Percentiles rank a stretch among this genome's conserved stretches.
phyloP scores from a whole-genome alignment of 495 filamentous ascomycete genomes.

The Amorphotheca resinae region DNA sequence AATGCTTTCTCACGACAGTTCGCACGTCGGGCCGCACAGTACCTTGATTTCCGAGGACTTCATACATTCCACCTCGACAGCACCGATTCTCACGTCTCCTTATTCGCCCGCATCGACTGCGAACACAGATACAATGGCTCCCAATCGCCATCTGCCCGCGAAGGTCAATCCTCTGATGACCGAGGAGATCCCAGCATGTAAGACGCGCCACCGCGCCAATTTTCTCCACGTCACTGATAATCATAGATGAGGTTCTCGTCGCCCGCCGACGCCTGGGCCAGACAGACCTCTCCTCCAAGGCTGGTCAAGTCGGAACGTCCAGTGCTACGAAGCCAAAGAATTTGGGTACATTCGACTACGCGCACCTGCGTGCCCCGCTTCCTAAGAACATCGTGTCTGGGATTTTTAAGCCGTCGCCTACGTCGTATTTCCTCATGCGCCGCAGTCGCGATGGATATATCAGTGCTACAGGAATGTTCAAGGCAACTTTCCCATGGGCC shows the following conservation, averaged over 20 bases:
- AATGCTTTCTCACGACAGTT: no score
- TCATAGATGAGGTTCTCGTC: conserved; percentile 68
- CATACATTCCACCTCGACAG: no score
- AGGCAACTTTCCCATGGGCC: conserved; percentile 93
- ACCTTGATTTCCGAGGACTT: background rate
- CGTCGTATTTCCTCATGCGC: conserved; percentile 95
- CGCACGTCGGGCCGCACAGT: background rate
- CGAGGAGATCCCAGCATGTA: conserved; percentile 51
- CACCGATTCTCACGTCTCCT: no score
- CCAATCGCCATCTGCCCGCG: conserved; percentile 50
- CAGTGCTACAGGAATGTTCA: conserved; percentile 98
- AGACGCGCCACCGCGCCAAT: conserved; percentile 28
- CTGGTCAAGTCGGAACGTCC: conserved; percentile 46
- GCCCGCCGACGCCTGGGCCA: conserved; percentile 78
- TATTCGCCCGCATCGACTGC: background rate
- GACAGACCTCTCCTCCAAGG: conserved; percentile 77
- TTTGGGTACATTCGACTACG: conserved; percentile 84
- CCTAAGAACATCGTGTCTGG: conserved; percentile 82
- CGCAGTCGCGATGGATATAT: conserved; percentile 89
- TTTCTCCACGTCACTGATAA: conserved; percentile 19
- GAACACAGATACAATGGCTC: conserved; percentile 35
- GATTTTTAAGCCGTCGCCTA: conserved; percentile 76
- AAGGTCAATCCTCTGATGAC: conserved; percentile 66
- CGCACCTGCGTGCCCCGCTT: conserved; percentile 81
- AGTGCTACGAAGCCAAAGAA: conserved; percentile 58